Evolutionary conservation across 176 grass and related monocot species (phyloP).

Genomic region (Pontederia crassipes): DNA sequence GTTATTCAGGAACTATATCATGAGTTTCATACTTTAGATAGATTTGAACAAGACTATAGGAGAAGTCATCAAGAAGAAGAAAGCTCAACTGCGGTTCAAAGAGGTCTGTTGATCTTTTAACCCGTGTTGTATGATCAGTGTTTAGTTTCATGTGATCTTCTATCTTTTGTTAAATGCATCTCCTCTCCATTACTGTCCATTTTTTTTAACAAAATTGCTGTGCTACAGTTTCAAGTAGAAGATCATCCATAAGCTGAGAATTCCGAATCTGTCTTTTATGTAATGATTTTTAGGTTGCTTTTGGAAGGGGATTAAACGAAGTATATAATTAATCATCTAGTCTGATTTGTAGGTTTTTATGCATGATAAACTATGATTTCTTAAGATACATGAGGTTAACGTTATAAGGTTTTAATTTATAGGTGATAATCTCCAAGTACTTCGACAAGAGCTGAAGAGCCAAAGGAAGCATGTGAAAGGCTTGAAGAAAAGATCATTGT

Average conservation of each 20-base stretch:
- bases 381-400: neutral
- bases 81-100: constrained; percentile 45
- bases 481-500: constrained; percentile 81
- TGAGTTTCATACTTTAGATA: constrained; percentile 86
- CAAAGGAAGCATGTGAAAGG: constrained; percentile 87
- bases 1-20: constrained; percentile 71
- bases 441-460: constrained; percentile 84
- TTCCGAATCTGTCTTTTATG: too few species aligned
- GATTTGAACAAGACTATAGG: constrained; percentile 77
- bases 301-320: too few species aligned
- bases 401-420: constrained; percentile 15
- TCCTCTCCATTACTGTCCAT: too few species aligned
- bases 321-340: too few species aligned
- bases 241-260: too few species aligned
- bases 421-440: constrained; percentile 75
- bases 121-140: neutral
- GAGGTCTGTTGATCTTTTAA: constrained; percentile 40
- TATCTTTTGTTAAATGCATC: too few species aligned
- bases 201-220: too few species aligned
- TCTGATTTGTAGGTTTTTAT: too few species aligned
- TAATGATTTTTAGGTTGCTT: too few species aligned
- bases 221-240: too few species aligned
- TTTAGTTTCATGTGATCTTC: neutral
- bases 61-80: constrained; percentile 75
- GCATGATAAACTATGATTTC: too few species aligned